A percentile compares a stretch with the other conserved stretches of the same genome.
Conservation (phyloP, 306 rosid species). For the Ceratonia siliqua region DNA sequence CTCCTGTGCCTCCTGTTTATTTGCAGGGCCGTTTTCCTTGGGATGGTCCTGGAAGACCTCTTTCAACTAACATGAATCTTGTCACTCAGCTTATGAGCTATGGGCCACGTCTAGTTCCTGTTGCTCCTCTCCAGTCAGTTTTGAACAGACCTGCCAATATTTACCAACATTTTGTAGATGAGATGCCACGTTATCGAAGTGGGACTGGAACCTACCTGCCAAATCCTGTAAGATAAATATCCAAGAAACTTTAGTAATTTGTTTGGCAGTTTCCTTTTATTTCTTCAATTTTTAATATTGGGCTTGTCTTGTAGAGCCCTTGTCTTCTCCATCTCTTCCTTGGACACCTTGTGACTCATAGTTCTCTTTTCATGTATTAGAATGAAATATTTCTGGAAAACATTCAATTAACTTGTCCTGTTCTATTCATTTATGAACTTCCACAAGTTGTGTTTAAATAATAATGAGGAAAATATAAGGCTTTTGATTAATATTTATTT, state of each 20-base stretch:
- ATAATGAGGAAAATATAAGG: not conserved
- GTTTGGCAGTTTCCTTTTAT: not conserved
- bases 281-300: too few relatives aligned
- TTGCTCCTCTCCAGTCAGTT: constrained; percentile 58
- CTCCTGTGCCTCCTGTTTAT: constrained; percentile 63
- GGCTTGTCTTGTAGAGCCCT: too few relatives aligned
- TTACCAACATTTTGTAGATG: constrained; percentile 61
- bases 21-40: constrained; percentile 67
- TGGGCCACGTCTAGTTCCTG: constrained; percentile 64
- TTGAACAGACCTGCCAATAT: constrained; percentile 62
- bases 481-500: not conserved
- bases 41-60: constrained; percentile 85
- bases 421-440: not conserved
- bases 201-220: constrained; percentile 93
- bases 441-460: not conserved
- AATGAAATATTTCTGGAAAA: too few relatives aligned
- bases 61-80: constrained; percentile 61
- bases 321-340: not conserved
- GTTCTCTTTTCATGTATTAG: too few relatives aligned
- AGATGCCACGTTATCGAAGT: constrained; percentile 66
- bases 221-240: constrained; percentile 65
- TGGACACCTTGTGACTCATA: not conserved
- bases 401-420: not conserved
- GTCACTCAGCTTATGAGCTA: constrained; percentile 49
- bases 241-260: not conserved